These are phyloP conservation scores for Karstenula rhodostoma DNA, from an alignment of 2,329 filamentous ascomycete species.

Conservation along the genomic window DNA sequence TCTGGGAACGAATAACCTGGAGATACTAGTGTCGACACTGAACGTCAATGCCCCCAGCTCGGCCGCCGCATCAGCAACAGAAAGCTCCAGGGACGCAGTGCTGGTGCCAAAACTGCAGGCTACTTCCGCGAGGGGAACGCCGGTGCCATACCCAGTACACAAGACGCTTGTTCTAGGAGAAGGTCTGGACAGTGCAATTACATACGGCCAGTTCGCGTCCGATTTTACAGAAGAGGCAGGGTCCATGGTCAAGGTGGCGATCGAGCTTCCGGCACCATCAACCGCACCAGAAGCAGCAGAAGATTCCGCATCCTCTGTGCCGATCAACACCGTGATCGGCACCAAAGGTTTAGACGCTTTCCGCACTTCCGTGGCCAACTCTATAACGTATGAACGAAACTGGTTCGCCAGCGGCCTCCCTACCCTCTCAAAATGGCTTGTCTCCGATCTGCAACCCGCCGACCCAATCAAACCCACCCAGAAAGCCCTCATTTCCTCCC, in stretches of 20 bases:
- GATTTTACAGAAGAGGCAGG: conserved; percentile 48
- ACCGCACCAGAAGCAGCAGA: conserved; percentile 45
- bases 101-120: conserved; percentile 79
- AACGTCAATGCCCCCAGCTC: conserved; percentile 53
- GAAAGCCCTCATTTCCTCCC: conserved; percentile 69
- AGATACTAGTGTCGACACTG: conserved; percentile 66
- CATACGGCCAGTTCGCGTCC: conserved; percentile 54
- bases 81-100: conserved; percentile 68
- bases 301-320: conserved; percentile 23
- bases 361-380: conserved; percentile 73
- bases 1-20: conserved; percentile 68
- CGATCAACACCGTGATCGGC: conserved; percentile 71
- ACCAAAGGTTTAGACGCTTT: conserved; percentile 71
- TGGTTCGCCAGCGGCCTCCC: conserved; percentile 79
- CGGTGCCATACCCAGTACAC: conserved; percentile 83
- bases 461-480: conserved; percentile 70
- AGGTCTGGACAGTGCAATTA: conserved; percentile 73
- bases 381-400: conserved; percentile 73
- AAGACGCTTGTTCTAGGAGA: conserved; percentile 77
- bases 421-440: conserved; percentile 70
- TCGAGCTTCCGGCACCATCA: conserved; percentile 61
- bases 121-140: conserved; percentile 68
- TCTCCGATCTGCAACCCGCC: conserved; percentile 41
- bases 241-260: conserved; percentile 62
- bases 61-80: conserved; percentile 32